These are phyloP conservation scores for Boechera stricta DNA, from an alignment of 345 rosid species.

Conservation along the genomic window DNA sequence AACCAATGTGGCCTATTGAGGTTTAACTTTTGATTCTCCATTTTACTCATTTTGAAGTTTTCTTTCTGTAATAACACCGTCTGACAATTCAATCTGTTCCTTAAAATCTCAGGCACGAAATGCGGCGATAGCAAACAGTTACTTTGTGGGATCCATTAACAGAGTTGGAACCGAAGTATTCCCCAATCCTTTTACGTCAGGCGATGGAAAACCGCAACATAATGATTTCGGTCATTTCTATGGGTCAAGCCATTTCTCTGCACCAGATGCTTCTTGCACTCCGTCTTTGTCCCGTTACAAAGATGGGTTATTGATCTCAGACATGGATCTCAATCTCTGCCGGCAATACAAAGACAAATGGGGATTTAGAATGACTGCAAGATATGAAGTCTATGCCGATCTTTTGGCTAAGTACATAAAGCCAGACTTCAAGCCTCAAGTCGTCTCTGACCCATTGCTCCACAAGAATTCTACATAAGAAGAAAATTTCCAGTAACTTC, in stretches of 20 bases:
- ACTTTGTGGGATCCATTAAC: slow-evolving; percentile 94
- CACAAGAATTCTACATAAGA: slow-evolving; percentile 61
- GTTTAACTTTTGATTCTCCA: slow-evolving; percentile 43
- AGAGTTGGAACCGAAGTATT: slow-evolving; percentile 95
- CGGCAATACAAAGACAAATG: slow-evolving; percentile 93
- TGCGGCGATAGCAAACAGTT: slow-evolving; percentile 94
- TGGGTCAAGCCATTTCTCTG: slow-evolving; percentile 91
- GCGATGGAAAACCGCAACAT: slow-evolving; percentile 89
- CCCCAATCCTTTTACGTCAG: slow-evolving; percentile 91
- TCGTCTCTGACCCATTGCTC: slow-evolving; percentile 74
- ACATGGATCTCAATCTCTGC: slow-evolving; percentile 93
- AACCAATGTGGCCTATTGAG: slow-evolving; percentile 99
- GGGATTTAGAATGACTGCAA: slow-evolving; percentile 92
- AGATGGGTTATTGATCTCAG: slow-evolving; percentile 82
- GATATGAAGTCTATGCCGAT: slow-evolving; percentile 75
- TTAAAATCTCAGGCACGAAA: slow-evolving; percentile 69
- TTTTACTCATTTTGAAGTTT: background rate
- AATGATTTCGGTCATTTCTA: slow-evolving; percentile 90
- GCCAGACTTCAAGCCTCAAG: slow-evolving; percentile 79
- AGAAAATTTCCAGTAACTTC: background rate
- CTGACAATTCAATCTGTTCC: background rate
- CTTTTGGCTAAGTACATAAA: slow-evolving; percentile 60
- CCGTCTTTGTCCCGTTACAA: slow-evolving; percentile 78
- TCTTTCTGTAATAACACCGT: background rate
- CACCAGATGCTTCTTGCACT: slow-evolving; percentile 94